Evolutionary conservation across 352 stramenopile species (phyloP).

Genomic region (Elongisporangium undulatum): DNA sequence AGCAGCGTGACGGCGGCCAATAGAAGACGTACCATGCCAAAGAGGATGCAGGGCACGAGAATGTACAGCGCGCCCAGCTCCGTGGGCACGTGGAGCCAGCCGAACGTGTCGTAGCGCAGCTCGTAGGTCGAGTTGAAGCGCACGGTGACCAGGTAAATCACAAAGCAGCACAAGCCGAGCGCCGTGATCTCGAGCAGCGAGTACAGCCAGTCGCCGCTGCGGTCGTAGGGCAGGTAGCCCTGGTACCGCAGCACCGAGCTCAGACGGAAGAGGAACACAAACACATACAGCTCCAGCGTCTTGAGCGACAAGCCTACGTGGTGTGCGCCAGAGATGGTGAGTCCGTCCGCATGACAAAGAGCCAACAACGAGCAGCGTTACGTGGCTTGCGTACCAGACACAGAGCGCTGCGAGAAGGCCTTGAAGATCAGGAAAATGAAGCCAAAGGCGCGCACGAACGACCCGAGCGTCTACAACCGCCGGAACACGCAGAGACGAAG

Average conservation of each 20-base stretch:
- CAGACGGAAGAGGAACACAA: slow-evolving; percentile 96
- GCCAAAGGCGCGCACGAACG: slow-evolving; percentile 86
- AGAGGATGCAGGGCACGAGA: slow-evolving; percentile 82
- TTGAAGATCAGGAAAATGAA: slow-evolving; percentile 95
- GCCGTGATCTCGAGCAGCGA: slow-evolving; percentile 93
- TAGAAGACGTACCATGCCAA: slow-evolving; percentile 60
- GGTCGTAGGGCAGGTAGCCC: slow-evolving; percentile 92
- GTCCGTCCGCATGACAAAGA: slow-evolving; percentile 4
- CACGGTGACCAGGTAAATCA: slow-evolving; percentile 90
- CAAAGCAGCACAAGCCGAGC: slow-evolving; percentile 82
- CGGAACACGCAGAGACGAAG: not conserved
- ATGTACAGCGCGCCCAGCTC: slow-evolving; percentile 84
- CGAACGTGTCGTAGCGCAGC: slow-evolving; percentile 94
- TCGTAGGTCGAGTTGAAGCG: slow-evolving; percentile 97
- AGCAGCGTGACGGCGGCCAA: slow-evolving; percentile 1
- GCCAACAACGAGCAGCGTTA: slow-evolving; percentile 4
- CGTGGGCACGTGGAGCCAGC: slow-evolving; percentile 82
- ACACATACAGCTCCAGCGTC: slow-evolving; percentile 95
- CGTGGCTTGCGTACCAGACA: slow-evolving; percentile 45
- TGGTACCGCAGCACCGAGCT: slow-evolving; percentile 97
- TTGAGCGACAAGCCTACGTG: slow-evolving; percentile 91
- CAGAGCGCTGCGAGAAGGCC: slow-evolving; percentile 90
- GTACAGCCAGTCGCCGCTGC: slow-evolving; percentile 98
- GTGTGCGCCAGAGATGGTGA: not conserved
- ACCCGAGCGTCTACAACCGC: slow-evolving; percentile 79